These are phyloP conservation scores for Hypoxylon rickii DNA, from an alignment of 495 filamentous ascomycete species.

Conservation along the genomic window DNA sequence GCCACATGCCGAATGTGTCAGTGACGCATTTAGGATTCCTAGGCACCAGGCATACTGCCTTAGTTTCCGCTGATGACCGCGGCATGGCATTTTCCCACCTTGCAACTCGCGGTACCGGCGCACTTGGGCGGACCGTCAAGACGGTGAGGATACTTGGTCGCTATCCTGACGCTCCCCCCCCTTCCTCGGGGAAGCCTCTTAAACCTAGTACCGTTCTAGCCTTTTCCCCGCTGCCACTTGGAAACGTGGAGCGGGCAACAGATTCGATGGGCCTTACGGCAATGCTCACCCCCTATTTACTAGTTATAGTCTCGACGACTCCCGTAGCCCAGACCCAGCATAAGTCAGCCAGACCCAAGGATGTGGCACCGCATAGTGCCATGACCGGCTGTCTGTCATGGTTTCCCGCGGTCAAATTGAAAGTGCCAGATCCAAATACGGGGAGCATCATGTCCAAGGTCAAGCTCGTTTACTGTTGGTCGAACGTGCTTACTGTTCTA, in stretches of 20 bases:
- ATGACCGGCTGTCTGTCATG: constrained; percentile 94
- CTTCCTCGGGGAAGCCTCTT: constrained; percentile 59
- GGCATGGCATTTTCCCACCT: constrained; percentile 99
- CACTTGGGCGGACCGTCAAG: constrained; percentile 83
- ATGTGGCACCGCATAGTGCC: constrained; percentile 83
- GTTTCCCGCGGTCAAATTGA: constrained; percentile 95
- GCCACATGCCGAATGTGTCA: constrained; percentile 75
- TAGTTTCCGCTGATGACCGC: constrained; percentile 95
- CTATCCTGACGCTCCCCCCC: constrained; percentile 71
- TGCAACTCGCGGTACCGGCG: constrained; percentile 86
- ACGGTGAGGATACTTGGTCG: constrained; percentile 88
- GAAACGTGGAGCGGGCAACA: constrained; percentile 85
- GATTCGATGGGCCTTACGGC: constrained; percentile 91
- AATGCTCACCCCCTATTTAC: constrained; percentile 91
- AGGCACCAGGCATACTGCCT: constrained; percentile 90
- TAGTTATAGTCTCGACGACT: constrained; percentile 96
- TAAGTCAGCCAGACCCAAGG: constrained; percentile 87
- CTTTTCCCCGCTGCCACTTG: constrained; percentile 86
- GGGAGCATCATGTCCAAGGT: constrained; percentile 65
- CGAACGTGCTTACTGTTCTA: constrained; percentile 88
- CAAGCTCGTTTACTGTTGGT: constrained; percentile 98
- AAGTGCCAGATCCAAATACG: constrained; percentile 65
- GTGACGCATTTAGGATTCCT: constrained; percentile 92
- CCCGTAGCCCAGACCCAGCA: constrained; percentile 95
- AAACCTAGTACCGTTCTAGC: constrained; percentile 96